Percentiles rank a stretch among this genome's conserved stretches.
These are phyloP conservation scores for Carex kokanica DNA, from an alignment of 176 grass and related monocot species.

Conservation along the genomic window DNA sequence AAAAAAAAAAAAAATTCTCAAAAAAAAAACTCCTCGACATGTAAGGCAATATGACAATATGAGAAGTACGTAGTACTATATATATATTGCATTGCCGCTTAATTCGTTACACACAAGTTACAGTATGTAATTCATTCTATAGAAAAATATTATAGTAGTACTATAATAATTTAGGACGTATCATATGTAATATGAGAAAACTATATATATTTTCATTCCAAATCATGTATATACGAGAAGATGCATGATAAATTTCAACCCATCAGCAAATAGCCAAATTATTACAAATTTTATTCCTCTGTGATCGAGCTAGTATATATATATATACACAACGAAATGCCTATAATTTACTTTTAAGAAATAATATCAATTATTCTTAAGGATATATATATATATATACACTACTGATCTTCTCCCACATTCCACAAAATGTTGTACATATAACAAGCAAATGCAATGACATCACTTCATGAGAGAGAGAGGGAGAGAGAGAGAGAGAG, in stretches of 20 bases:
- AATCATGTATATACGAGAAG: neutral
- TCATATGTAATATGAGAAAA: neutral
- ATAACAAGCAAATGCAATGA: neutral
- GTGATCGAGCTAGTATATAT: neutral
- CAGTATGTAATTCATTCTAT: neutral
- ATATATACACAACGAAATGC: neutral
- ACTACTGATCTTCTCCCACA: neutral
- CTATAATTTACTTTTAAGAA: neutral
- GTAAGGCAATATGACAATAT: neutral
- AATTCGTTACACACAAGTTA: neutral
- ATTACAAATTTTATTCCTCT: neutral
- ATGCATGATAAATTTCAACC: neutral
- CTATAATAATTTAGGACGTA: too few relatives aligned
- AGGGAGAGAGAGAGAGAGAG: too few relatives aligned
- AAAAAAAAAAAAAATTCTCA: too few relatives aligned
- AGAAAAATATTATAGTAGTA: too few relatives aligned
- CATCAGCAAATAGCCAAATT: neutral
- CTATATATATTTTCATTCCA: neutral
- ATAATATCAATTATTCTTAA: neutral
- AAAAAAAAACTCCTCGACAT: neutral
- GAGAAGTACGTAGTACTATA: neutral
- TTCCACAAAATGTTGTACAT: neutral
- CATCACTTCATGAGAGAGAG: neutral
- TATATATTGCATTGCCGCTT: neutral
- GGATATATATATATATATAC: neutral